Evolutionary conservation across 2,329 filamentous ascomycete genomes (phyloP), one percentile per base, ranked within the genome.

Genomic region (Salinomyces thailandicus): DNA sequence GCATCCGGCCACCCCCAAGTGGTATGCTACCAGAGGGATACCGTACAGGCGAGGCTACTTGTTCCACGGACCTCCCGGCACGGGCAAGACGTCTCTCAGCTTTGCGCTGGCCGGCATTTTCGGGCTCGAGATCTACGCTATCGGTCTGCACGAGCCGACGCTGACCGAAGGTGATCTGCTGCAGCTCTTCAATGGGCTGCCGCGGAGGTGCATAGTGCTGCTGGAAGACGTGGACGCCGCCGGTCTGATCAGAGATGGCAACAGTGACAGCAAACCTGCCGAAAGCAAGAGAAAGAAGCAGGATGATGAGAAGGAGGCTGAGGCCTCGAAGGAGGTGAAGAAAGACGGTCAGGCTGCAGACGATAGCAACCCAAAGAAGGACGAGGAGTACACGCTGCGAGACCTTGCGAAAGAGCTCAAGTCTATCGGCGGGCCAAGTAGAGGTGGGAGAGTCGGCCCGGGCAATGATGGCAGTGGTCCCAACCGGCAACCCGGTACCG

Each of bases 21-120:
- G 85, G 84, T 93, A 94, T 54, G 71, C 79, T 0, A 81, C 84
- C 47, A 72, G 85, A 5, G 85, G 85, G 1, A 89, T 93, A 18
- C 85, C 86, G 0, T 93, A 93, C 55, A 74, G 85, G 11, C 72
- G 85, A 4, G 86, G 85, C 0, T 93, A 91, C 51, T 71, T 93
- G 0, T 75, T 93, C 12, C 69, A 87, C 45, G 85, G 85, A 0
- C 83, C 84, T 0, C 58, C 58, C 1, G 58, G 58, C 0, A 60
- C 57, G 0, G 58, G 58, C 9, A 61, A 61, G 48, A 59, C 58
- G 3, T 53, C 49, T 38, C 39, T 62, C 19, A 53, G 48, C 13
- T 61, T 61, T 36, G 63, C 67, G 0, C 48, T 69, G 1, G 66
- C 66, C 8, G 64, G 65, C 1, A 58, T 68, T 22, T 69, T 69